Conservation (phyloP, 305 asterid genomes). For the Fraxinus paxiana region DNA sequence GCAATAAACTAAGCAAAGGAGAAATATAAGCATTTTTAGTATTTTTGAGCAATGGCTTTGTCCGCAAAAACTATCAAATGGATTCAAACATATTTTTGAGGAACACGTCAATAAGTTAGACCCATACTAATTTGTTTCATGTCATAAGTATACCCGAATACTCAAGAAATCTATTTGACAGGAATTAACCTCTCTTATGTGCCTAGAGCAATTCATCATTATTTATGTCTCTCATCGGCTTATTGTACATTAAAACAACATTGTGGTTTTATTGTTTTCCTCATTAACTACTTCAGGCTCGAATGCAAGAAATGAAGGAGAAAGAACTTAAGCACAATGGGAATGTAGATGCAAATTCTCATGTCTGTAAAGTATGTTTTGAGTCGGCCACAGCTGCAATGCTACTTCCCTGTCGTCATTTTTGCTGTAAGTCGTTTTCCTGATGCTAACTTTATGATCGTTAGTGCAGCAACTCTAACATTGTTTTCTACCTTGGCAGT, state of each 20-base stretch:
- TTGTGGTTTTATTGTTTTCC: slow-evolving; percentile 15
- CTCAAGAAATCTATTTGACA: neutral
- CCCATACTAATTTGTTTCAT: neutral
- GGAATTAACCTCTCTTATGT: neutral
- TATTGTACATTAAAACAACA: slow-evolving; percentile 1
- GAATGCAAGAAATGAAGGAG: slow-evolving; percentile 94
- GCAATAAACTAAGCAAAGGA: neutral
- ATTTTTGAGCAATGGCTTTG: neutral
- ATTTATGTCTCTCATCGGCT: neutral
- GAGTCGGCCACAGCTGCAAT: slow-evolving; percentile 86
- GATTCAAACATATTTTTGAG: neutral
- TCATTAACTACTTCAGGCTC: slow-evolving; percentile 48
- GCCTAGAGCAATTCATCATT: neutral
- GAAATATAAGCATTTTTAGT: neutral
- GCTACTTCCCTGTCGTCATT: slow-evolving; percentile 99
- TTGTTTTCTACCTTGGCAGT: slow-evolving; percentile 50
- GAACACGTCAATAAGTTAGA: neutral
- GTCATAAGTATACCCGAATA: neutral
- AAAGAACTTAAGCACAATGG: slow-evolving; percentile 68
- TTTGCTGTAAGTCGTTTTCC: slow-evolving; percentile 63
- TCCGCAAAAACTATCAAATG: neutral
- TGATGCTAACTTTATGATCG: neutral
- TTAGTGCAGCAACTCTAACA: slow-evolving; percentile 16
- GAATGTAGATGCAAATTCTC: slow-evolving; percentile 78
- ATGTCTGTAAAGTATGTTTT: slow-evolving; percentile 87